Evolutionary conservation across 192 early-diverging fungal genomes (phyloP).

Genomic region (Coemansia sp.): DNA sequence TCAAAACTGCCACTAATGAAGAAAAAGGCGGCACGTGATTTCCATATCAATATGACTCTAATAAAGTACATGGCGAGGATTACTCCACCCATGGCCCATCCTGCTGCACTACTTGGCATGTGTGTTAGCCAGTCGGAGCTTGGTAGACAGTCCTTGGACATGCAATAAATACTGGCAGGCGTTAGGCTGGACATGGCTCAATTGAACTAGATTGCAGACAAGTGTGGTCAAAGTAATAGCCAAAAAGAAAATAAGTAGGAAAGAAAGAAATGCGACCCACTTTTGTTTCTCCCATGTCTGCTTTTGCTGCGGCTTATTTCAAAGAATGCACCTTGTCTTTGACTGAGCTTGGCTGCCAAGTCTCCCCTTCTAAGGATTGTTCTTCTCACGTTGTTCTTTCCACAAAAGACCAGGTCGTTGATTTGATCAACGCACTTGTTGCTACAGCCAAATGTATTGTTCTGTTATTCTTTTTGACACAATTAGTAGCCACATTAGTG

Average conservation of each 20-base stretch:
- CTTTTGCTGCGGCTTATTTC: neutral
- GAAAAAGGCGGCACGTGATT: too few relatives aligned
- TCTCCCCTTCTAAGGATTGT: neutral
- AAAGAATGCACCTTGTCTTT: neutral
- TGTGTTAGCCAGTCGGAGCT: constrained; percentile 31
- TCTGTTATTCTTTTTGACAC: too few relatives aligned
- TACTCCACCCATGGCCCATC: constrained; percentile 26
- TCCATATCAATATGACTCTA: neutral
- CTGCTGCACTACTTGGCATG: constrained; percentile 19
- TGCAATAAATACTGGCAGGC: constrained; percentile 16
- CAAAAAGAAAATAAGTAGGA: neutral
- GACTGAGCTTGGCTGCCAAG: neutral
- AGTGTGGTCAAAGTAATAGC: neutral
- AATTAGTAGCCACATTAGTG: too few relatives aligned
- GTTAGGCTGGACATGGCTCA: neutral
- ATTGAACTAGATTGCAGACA: neutral
- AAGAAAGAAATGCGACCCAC: neutral
- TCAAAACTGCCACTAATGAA: neutral
- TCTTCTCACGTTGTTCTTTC: neutral
- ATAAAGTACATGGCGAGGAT: neutral
- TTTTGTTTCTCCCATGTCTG: neutral
- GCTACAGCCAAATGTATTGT: too few relatives aligned
- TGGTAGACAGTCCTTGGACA: constrained; percentile 9
- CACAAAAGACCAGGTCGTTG: neutral
- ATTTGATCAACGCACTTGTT: too few relatives aligned